Percentiles rank a stretch among this genome's conserved stretches.
phyloP scores from a whole-genome alignment of 2,329 filamentous ascomycete genomes.

The Fusarium camptoceras region DNA sequence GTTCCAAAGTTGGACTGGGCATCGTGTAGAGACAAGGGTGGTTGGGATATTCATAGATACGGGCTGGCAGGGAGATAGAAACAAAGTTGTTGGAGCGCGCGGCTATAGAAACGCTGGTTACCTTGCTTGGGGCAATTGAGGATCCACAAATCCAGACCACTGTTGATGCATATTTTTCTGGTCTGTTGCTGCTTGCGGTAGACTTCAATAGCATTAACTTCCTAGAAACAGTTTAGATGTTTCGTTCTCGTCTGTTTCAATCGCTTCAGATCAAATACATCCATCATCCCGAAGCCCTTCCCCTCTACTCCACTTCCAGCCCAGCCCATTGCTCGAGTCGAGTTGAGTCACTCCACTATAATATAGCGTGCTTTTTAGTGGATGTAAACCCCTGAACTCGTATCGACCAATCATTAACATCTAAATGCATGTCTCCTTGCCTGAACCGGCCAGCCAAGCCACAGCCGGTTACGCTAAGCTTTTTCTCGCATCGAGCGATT shows the following conservation, averaged over 20 bases:
- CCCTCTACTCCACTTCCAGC: background rate
- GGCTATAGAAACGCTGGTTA: conserved; percentile 24
- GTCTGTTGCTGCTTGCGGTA: background rate
- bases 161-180: background rate
- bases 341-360: conserved; percentile 11
- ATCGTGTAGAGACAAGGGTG: conserved; percentile 1
- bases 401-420: background rate
- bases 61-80: background rate
- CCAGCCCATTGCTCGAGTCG: background rate
- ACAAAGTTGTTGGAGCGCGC: conserved; percentile 15
- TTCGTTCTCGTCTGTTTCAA: conserved; percentile 23
- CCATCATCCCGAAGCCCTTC: conserved; percentile 18
- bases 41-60: background rate
- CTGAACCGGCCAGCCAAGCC: conserved; percentile 30
- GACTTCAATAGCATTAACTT: conserved; percentile 9
- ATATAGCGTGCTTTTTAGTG: conserved; percentile 20
- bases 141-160: background rate
- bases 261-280: background rate
- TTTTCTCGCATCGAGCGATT: conserved; percentile 22
- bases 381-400: conserved; percentile 13
- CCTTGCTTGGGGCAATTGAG: background rate
- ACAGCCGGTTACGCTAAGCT: conserved; percentile 23
- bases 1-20: background rate
- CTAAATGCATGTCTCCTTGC: conserved; percentile 17
- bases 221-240: background rate